Evolutionary conservation across 177 flowering plant species (phyloP), one percentile per base, ranked within the genome.

Genomic region (Tripterygium wilfordii): DNA sequence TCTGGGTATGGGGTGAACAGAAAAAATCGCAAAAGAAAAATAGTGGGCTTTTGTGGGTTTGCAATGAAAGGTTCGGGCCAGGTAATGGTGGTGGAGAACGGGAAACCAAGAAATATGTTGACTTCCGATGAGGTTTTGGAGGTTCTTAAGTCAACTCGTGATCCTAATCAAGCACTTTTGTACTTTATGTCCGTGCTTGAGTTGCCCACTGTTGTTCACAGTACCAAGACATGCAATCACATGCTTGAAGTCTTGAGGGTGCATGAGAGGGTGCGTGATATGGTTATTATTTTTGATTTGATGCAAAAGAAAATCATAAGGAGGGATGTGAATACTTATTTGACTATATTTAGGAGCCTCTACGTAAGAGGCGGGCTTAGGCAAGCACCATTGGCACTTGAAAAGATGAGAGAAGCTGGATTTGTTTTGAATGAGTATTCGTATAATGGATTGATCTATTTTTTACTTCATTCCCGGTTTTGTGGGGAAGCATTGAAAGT

Each of bases 271-370:
- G 69, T 80, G 10, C 75, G 39, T 48, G 96, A 86, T 48, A 83
- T 88, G 95, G 73, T 37, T 51, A 22, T 48, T 46, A 91, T 92
- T 69, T 92, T 92, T 73, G 79, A 69, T 60, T 51, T 85, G 43
- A 92, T 92, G 98, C 96, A 92, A 61, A 85, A 72, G 63, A 82
- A 79, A 45, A 82, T 85, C 31, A 84, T 92, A 25, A 73, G 67
- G 42, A 70, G 90, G 79, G 63, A 69, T 67, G 44, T 68, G 62
- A 70, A 61, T 31, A 92, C 98, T 36, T 92, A 82, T 42, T 59
- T 79, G 70, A 82, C 64, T n/a, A 72, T 88, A 49, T 88, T 92
- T 45, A 76, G 59, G 60, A 76, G 52, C 28, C 69, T 88, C 19
- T n/a, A 32, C 27, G 41, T 88, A 1, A 64, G 61, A 26, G 95